phyloP scores from a whole-genome alignment of 805 yeast genomes.

The Jamesozyma gamospora region DNA sequence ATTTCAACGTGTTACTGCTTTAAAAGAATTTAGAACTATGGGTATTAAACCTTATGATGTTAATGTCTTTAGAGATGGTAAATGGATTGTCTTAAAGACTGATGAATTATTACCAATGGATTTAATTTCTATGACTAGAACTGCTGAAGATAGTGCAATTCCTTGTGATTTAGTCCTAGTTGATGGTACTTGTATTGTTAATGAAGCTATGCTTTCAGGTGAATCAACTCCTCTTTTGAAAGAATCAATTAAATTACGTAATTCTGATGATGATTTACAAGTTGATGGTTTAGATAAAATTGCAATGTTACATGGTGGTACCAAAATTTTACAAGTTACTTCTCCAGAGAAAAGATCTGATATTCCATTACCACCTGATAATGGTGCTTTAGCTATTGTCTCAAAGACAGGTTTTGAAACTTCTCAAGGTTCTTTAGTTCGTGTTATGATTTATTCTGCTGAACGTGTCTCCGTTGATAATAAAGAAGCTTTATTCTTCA shows the following conservation, averaged over 20 bases:
- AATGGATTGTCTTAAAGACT: constrained; percentile 64
- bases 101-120: constrained; percentile 85
- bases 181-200: constrained; percentile 89
- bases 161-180: constrained; percentile 86
- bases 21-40: constrained; percentile 94
- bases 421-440: constrained; percentile 91
- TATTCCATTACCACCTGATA: constrained; percentile 69
- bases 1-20: constrained; percentile 87
- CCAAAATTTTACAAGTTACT: constrained; percentile 87
- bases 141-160: constrained; percentile 81
- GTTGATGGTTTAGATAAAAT: constrained; percentile 82
- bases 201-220: constrained; percentile 98
- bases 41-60: constrained; percentile 86
- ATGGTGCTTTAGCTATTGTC: constrained; percentile 85
- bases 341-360: constrained; percentile 42
- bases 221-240: constrained; percentile 95
- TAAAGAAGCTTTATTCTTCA: constrained; percentile 86
- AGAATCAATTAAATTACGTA: constrained; percentile 82
- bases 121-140: constrained; percentile 75
- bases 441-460: constrained; percentile 94
- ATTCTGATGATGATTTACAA: constrained; percentile 54
- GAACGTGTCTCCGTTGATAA: constrained; percentile 95
- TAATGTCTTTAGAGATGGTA: constrained; percentile 55
- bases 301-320: constrained; percentile 87
- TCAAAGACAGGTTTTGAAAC: constrained; percentile 97